phyloP scores from a whole-genome alignment of 768 basidiomycete genomes.

The Suillus tomentosus region DNA sequence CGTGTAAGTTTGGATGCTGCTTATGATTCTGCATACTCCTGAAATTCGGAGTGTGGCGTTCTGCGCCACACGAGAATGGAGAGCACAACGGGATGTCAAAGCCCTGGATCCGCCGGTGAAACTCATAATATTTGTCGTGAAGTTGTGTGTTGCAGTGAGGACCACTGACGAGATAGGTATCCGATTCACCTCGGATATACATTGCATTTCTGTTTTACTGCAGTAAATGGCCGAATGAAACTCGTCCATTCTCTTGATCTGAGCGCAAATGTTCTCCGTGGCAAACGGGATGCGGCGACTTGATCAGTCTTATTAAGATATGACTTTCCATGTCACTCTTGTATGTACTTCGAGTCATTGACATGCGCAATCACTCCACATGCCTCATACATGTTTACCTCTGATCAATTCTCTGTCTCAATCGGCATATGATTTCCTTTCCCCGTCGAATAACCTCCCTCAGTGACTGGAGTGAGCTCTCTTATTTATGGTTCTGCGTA shows the following conservation, averaged over 20 bases:
- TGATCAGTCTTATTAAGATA: neutral
- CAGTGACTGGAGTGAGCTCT: no score
- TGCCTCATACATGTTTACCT: no score
- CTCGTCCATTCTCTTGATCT: neutral
- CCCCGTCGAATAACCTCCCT: no score
- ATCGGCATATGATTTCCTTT: no score
- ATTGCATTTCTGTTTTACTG: conserved; percentile 12
- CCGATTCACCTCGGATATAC: neutral
- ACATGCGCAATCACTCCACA: no score
- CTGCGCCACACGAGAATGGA: conserved; percentile 33
- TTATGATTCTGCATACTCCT: conserved; percentile 28
- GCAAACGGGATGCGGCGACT: neutral
- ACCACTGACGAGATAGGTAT: neutral
- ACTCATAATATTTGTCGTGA: conserved; percentile 30
- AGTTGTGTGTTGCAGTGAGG: conserved; percentile 16
- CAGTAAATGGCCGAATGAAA: neutral
- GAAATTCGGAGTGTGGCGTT: conserved; percentile 31
- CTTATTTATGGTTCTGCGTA: no score
- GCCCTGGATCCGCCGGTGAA: conserved; percentile 36
- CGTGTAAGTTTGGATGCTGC: neutral
- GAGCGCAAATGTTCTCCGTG: neutral
- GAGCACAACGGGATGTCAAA: conserved; percentile 41
- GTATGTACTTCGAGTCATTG: no score
- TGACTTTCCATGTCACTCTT: no score
- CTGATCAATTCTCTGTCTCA: no score